phyloP scores from a whole-genome alignment of 306 rosid species.

The Inga leiocalycina region DNA sequence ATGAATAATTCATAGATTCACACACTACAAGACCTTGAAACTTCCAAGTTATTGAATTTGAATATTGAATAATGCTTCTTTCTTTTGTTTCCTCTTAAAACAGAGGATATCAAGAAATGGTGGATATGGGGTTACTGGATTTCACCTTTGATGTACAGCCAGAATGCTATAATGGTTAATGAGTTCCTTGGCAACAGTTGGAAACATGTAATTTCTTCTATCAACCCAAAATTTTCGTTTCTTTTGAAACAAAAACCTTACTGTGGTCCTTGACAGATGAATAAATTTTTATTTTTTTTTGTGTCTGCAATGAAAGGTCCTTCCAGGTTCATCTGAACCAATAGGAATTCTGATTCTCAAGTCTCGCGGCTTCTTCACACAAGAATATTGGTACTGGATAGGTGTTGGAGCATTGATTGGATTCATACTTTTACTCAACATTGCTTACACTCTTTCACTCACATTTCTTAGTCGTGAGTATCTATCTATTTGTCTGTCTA shows the following conservation, averaged over 20 bases:
- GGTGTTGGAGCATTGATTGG: constrained; percentile 67
- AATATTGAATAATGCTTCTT: constrained; percentile 8
- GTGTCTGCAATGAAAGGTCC: constrained; percentile 40
- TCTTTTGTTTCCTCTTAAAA: not conserved
- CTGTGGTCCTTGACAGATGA: not conserved
- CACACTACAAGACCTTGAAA: not conserved
- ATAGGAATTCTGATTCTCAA: constrained; percentile 54
- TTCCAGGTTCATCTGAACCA: constrained; percentile 41
- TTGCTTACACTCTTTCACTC: constrained; percentile 49
- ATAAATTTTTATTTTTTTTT: not conserved
- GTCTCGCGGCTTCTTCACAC: constrained; percentile 56
- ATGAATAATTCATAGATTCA: not conserved
- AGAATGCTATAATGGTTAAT: constrained; percentile 65
- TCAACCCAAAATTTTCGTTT: not conserved
- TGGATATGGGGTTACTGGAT: constrained; percentile 87
- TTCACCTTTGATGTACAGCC: constrained; percentile 72
- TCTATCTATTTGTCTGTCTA: constrained; percentile 20
- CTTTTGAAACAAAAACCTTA: not conserved
- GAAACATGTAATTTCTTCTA: constrained; percentile 52
- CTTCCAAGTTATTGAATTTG: constrained; percentile 3
- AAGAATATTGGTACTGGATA: constrained; percentile 75
- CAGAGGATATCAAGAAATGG: constrained; percentile 62
- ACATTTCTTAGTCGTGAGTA: constrained; percentile 55
- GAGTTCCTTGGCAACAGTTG: constrained; percentile 73
- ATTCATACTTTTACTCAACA: constrained; percentile 50